Conservation (phyloP, 371 early-diverging fungal genomes). For the Capillidium heterosporum region DNA sequence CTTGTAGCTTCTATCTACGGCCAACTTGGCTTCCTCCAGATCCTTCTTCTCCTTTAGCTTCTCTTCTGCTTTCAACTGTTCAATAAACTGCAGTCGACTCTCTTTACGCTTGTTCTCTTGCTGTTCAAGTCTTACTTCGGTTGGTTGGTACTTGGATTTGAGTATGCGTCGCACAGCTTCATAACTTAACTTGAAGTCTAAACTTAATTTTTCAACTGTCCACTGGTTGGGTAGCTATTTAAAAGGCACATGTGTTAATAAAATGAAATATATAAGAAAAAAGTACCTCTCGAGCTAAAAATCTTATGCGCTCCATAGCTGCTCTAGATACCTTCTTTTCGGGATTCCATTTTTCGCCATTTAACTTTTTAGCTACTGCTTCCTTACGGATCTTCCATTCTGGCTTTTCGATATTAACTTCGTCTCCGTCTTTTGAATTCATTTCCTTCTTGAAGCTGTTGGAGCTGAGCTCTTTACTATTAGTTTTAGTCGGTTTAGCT, state of each 20-base stretch:
- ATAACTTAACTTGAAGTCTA: slow-evolving; percentile 19
- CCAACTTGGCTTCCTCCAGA: too few species aligned
- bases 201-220: slow-evolving; percentile 15
- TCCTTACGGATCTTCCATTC: neutral
- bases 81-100: slow-evolving; percentile 8
- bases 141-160: slow-evolving; percentile 19
- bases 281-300: slow-evolving; percentile 12
- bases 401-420: neutral
- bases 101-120: slow-evolving; percentile 12
- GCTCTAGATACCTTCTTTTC: slow-evolving; percentile 16
- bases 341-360: slow-evolving; percentile 15
- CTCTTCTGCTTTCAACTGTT: too few species aligned
- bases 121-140: slow-evolving; percentile 8
- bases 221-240: slow-evolving; percentile 17
- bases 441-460: neutral
- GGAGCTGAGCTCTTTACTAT: neutral
- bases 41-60: too few species aligned
- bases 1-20: too few species aligned
- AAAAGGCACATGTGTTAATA: neutral
- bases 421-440: neutral
- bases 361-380: slow-evolving; percentile 7
- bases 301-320: slow-evolving; percentile 23
- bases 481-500: neutral
- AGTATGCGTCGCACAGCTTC: slow-evolving; percentile 21
- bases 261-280: neutral